Evolutionary conservation across 805 yeast genomes (phyloP).

Genomic region (Ogataea corticis): DNA sequence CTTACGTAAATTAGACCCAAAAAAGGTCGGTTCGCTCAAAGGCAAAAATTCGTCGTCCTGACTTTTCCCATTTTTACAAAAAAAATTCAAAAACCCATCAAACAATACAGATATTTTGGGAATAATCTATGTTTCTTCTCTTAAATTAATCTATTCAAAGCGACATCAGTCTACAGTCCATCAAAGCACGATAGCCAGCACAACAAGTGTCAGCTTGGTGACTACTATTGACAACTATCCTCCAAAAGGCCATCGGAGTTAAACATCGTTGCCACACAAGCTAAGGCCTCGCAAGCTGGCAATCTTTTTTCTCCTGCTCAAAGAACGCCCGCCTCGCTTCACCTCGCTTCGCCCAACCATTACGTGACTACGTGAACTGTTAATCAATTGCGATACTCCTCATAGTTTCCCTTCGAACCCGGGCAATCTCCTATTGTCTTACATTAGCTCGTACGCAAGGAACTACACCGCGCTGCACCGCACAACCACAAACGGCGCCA

Average conservation of each 20-base stretch:
- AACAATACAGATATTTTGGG: conserved; percentile 15
- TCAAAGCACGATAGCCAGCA: conserved; percentile 1
- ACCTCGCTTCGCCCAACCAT: not conserved
- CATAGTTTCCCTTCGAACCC: not conserved
- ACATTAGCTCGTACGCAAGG: conserved; percentile 4
- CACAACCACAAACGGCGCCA: conserved; percentile 8
- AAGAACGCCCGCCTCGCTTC: not conserved
- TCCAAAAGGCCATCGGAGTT: conserved; percentile 5
- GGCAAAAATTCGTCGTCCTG: conserved; percentile 17
- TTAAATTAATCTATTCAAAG: conserved; percentile 4
- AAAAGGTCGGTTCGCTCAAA: conserved; percentile 12
- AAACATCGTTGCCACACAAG: conserved; percentile 5
- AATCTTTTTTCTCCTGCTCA: not conserved
- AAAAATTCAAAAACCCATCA: conserved; percentile 16
- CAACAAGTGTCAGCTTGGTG: conserved; percentile 1
- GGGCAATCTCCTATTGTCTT: not conserved
- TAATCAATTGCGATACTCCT: too few species aligned
- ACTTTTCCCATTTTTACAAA: conserved; percentile 23
- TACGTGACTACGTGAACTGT: too few species aligned
- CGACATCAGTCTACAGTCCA: not conserved
- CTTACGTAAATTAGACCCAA: conserved; percentile 5
- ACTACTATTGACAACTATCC: conserved; percentile 3
- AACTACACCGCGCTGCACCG: conserved; percentile 8
- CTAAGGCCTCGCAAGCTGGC: conserved; percentile 3
- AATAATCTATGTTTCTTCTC: conserved; percentile 13